Base-by-base conservation (phyloP, 129 eudicot genomes). In the Helichrysum umbraculigerum region DNA sequence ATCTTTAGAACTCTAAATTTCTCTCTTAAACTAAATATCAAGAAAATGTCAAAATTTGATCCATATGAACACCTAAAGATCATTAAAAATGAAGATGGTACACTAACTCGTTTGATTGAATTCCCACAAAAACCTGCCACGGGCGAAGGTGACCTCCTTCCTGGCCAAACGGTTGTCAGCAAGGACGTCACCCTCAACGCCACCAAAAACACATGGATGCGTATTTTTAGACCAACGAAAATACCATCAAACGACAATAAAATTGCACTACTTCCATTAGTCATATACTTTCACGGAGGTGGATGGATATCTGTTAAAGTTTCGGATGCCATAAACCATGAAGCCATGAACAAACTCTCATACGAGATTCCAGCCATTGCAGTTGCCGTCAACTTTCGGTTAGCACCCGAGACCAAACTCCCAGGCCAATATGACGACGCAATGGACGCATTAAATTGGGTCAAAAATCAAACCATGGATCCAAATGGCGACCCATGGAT, bases 341-440 rank as follows among this genome's bases (percentile, higher is more conserved):
- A 85, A 15, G 61, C 75, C 6, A 79, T 85, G 78, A 83, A 61
- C 81, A 78, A 79, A 63, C 68, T 83, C 68, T 65, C 92, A 1
- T 19, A 32, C 14, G 86, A 79, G 56, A 41, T 90, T 30, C 96
- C 96, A 1, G 81, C 89, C 0, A 79, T 93, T 6, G 84, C 79
- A 1, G 65, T 85, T n/a, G 70, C 92, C 7, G 86, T 90, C 2
- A 91, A 86, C 30, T 89, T 51, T 25, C 89, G 92, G 2, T 66
- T 88, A 17, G 98, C 96, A 3, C 98, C 95, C 0, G 98, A 92
- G 67, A 80, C 81, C 19, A 80, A 80, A 4, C 96, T 93, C 47
- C 98, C 98, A 0, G 85, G 90, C 1, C 95, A 87, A 39, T 93
- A 88, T 47, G 91, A 93, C 3, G 98, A 93, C 44, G 96, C 92